Conservation (phyloP, 768 basidiomycete species). For the Collybia mongolica region DNA sequence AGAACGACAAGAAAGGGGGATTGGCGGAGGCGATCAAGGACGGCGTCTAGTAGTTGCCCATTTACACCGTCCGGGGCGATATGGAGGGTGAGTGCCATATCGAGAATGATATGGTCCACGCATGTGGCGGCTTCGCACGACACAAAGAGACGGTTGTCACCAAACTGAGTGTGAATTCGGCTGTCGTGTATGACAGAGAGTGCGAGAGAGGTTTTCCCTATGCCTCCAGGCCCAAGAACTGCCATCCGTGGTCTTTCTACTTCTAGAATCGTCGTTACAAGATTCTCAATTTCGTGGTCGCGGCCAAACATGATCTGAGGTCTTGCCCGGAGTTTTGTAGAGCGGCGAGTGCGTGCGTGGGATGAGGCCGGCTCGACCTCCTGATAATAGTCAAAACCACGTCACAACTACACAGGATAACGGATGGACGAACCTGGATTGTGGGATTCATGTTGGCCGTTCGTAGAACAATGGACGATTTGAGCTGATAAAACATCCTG, state of each 20-base stretch:
- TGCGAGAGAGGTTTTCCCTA: slow-evolving; percentile 32
- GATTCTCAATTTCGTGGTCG: slow-evolving; percentile 17
- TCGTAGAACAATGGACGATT: slow-evolving; percentile 12
- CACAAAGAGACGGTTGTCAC: slow-evolving; percentile 21
- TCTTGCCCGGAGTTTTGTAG: slow-evolving; percentile 11
- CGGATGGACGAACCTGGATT: no score
- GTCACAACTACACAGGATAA: no score
- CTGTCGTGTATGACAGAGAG: slow-evolving; percentile 22
- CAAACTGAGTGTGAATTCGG: slow-evolving; percentile 14
- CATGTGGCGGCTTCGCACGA: slow-evolving; percentile 27
- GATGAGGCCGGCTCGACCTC: background rate
- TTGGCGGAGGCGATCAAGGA: slow-evolving; percentile 12
- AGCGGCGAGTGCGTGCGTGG: background rate
- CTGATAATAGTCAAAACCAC: background rate
- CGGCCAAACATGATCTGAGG: slow-evolving; percentile 26
- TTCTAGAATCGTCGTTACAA: slow-evolving; percentile 15
- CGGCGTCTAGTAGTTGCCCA: slow-evolving; percentile 12
- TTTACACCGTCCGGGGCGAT: slow-evolving; percentile 11
- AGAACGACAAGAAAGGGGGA: slow-evolving; percentile 21
- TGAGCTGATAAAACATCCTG: slow-evolving; percentile 5
- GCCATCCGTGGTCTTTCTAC: slow-evolving; percentile 14
- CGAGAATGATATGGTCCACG: slow-evolving; percentile 19
- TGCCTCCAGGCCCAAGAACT: slow-evolving; percentile 31
- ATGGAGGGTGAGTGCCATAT: slow-evolving; percentile 17
- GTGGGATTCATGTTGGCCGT: no score